Base-by-base conservation (phyloP, 345 rosid genomes). In the Xanthoceras sorbifolium region DNA sequence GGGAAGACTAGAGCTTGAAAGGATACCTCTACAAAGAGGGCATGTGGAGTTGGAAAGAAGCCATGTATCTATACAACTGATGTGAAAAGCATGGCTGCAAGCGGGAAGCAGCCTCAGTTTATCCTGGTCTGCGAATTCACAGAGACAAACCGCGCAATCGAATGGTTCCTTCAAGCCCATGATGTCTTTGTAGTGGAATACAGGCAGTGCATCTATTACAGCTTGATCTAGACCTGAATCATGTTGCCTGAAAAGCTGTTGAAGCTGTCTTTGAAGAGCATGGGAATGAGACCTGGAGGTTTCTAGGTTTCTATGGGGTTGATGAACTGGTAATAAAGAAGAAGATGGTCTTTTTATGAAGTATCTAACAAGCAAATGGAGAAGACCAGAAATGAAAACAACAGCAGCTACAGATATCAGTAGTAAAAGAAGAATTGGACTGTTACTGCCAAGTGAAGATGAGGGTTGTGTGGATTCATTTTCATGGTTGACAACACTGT, bases 31-130 rank as follows among this genome's bases (percentile, higher is more conserved):
- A 72, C 94, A 92, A 3, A 92, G 91, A 48, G 94, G 97, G 76
- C 97, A 92, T 10, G 91, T 83, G 32, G 97, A 92, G 85, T 90
- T 90, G 31, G 97, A 89, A 36, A 92, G 94, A 29, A 92, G 93
- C 97, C 97, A 92, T 0, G 87, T 88, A 59, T 90, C 93, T 25
- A 92, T 92, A 62, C 94, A 92, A 52, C 82, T 77, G 8, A 89
- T 81, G 79, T 90, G 97, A 62, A 92, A 92, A 31, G 97, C 97
- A 64, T 92, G 97, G 76, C 92, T 81, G 52, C 94, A 92, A 15
- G 36, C 32, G 0, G 94, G 93, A 55, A 92, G 85, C 85, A 92
- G 77, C 84, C 94, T 85, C 48, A 92, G 91, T 79, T 81, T 88
- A 81, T 92, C 92, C 0, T 64, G 73, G 29, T 84, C 85, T 0